Conservation (phyloP, 2,329 filamentous ascomycete genomes). For the Monilinia fructicola region DNA sequence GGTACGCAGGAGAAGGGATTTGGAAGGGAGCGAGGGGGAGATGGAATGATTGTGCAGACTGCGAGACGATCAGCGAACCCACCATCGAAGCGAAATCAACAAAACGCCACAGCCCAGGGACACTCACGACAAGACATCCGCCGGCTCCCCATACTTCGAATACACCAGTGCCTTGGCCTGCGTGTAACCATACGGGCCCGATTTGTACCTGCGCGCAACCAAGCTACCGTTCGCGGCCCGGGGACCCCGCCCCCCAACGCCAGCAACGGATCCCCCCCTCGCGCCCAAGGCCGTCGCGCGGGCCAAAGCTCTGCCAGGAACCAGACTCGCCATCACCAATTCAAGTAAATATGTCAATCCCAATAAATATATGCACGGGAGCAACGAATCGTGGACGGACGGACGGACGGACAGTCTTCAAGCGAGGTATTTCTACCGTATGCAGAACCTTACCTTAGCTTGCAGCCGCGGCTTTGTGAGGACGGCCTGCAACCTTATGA, state of each 20-base stretch:
- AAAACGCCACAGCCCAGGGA: background rate
- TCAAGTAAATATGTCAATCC: background rate
- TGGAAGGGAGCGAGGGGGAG: constrained; percentile 66
- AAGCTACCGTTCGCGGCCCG: constrained; percentile 1
- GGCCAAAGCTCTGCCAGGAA: background rate
- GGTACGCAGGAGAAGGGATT: constrained; percentile 75
- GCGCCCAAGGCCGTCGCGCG: background rate
- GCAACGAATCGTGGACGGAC: no score
- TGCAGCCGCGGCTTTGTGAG: no score
- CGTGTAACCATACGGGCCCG: constrained; percentile 72
- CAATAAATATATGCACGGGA: no score
- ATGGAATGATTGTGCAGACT: constrained; percentile 75
- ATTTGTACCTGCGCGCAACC: constrained; percentile 46
- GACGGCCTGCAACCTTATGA: no score
- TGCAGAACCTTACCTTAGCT: no score
- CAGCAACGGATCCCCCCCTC: background rate
- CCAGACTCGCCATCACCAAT: constrained; percentile 3
- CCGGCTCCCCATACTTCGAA: constrained; percentile 71
- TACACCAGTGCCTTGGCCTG: constrained; percentile 82
- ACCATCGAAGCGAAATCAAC: background rate
- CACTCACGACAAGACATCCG: constrained; percentile 62
- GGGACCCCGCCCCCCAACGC: background rate
- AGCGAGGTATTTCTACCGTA: no score
- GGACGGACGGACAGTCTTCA: no score
- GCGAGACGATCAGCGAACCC: constrained; percentile 21